Evolutionary conservation across 2,329 filamentous ascomycete genomes (phyloP).

Genomic region (Salinomyces thailandicus): DNA sequence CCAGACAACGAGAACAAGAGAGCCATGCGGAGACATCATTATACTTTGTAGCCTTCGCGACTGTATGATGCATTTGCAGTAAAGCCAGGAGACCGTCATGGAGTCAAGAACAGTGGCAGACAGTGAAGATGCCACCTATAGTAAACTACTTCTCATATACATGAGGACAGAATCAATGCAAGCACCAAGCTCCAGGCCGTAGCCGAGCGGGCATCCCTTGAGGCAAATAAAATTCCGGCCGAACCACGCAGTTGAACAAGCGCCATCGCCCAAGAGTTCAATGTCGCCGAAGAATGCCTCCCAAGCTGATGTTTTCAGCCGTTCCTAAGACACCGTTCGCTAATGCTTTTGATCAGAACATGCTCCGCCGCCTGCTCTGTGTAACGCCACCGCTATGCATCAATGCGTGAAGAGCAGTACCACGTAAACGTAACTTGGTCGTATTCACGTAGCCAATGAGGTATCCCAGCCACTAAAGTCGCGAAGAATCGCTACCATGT

Average conservation of each 20-base stretch:
- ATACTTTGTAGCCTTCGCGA: no score
- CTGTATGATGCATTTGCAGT: no score
- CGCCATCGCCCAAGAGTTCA: background rate
- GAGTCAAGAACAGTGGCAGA: no score
- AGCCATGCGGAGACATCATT: no score
- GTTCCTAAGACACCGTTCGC: background rate
- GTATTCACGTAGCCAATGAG: slow-evolving; percentile 4
- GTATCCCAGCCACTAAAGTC: slow-evolving; percentile 41
- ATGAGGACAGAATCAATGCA: background rate
- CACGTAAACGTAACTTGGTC: background rate
- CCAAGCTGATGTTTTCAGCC: background rate
- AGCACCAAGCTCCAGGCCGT: slow-evolving; percentile 8
- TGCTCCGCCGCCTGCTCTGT: background rate
- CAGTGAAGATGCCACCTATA: background rate
- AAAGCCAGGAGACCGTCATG: no score
- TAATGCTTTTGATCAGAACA: background rate
- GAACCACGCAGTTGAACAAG: slow-evolving; percentile 1
- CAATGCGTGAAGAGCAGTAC: background rate
- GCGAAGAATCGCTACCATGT: slow-evolving; percentile 69
- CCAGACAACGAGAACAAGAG: no score
- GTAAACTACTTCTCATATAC: background rate
- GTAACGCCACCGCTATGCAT: slow-evolving; percentile 7
- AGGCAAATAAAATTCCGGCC: background rate
- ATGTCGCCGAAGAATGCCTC: background rate
- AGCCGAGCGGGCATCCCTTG: slow-evolving; percentile 5